Conservation (phyloP, 2,329 filamentous ascomycete species). For the Chalara sp. region DNA sequence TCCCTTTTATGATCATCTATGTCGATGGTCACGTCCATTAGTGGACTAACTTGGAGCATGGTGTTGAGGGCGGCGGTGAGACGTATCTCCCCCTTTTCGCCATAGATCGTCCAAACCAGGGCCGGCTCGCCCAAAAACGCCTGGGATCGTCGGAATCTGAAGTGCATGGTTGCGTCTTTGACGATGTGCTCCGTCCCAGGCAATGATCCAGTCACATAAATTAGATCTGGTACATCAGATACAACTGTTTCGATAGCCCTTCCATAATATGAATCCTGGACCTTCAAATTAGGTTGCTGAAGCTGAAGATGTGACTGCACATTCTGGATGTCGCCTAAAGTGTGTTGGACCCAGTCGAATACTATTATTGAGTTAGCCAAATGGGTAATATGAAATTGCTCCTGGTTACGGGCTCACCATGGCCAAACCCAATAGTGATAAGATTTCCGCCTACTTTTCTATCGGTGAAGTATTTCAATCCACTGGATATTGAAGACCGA, state of each 20-base stretch:
- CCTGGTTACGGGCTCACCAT: conserved; percentile 4
- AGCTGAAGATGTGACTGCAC: too few relatives aligned
- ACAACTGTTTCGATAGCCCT: too few relatives aligned
- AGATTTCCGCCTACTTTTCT: conserved; percentile 34
- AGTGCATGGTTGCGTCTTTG: too few relatives aligned
- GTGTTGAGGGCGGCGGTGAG: conserved; percentile 15
- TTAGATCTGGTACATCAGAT: too few relatives aligned
- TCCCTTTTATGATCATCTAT: conserved; percentile 43
- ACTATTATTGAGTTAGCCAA: conserved; percentile 38
- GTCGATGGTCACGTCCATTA: conserved; percentile 36
- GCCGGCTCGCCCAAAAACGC: conserved; percentile 40
- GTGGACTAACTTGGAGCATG: conserved; percentile 25
- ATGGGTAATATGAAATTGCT: conserved; percentile 7
- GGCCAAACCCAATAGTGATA: conserved; percentile 19
- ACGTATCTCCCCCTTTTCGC: conserved; percentile 42
- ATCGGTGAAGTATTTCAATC: conserved; percentile 41
- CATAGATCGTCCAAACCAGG: conserved; percentile 43
- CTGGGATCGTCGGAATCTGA: conserved; percentile 33
- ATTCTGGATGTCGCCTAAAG: neutral
- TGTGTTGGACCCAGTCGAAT: neutral
- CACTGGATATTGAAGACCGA: conserved; percentile 11
- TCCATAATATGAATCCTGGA: too few relatives aligned
- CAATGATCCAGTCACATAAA: too few relatives aligned
- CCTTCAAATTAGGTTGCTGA: too few relatives aligned
- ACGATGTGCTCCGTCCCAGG: too few relatives aligned